Conservation (phyloP, 331 rosid genomes). For the Rosa hybrid region DNA sequence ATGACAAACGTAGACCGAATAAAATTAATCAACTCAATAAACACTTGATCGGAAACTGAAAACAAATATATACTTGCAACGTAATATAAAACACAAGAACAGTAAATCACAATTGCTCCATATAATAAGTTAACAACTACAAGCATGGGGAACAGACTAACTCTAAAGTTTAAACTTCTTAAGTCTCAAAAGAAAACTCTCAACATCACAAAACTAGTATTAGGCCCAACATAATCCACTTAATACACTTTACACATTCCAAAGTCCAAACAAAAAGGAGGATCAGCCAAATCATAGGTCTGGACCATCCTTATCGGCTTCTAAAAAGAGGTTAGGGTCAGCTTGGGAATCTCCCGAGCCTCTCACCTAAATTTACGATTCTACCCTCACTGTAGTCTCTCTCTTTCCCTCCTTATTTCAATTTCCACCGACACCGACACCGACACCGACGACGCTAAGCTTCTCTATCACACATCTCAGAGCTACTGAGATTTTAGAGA, state of each 20-base stretch:
- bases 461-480: not conserved
- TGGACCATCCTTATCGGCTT: not conserved
- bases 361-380: not conserved
- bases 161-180: too few relatives aligned
- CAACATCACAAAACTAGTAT: not conserved
- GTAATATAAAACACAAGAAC: too few relatives aligned
- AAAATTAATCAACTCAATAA: too few relatives aligned
- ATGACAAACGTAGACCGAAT: too few relatives aligned
- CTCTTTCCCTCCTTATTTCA: slow-evolving; percentile 36
- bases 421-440: not conserved
- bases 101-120: too few relatives aligned
- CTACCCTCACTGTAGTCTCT: not conserved
- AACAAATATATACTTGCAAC: too few relatives aligned
- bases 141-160: too few relatives aligned
- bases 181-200: too few relatives aligned
- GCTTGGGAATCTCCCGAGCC: slow-evolving; percentile 31
- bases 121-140: too few relatives aligned
- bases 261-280: not conserved
- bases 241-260: not conserved
- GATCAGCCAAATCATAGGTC: not conserved
- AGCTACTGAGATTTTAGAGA: not conserved
- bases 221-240: not conserved
- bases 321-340: slow-evolving; percentile 40
- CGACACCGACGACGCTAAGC: not conserved
- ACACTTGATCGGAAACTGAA: too few relatives aligned